Evolutionary conservation across 225 moss, liverwort and hornwort species (phyloP).

Genomic region (Polytrichum formosum): DNA sequence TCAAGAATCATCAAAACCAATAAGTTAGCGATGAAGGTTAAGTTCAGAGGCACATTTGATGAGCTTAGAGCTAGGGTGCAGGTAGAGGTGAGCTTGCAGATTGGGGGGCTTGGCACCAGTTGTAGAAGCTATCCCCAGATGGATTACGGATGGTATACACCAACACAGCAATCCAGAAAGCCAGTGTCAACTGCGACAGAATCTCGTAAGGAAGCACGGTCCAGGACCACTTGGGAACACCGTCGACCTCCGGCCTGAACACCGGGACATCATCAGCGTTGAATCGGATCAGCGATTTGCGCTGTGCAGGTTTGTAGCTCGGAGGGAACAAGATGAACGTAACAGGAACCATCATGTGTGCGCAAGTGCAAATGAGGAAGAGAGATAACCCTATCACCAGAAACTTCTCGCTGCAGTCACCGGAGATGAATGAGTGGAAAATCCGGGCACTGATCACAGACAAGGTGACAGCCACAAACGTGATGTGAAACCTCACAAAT

Average conservation of each 20-base stretch:
- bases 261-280: constrained; percentile 14
- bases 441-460: neutral
- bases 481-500: constrained; percentile 31
- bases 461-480: constrained; percentile 1
- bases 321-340: constrained; percentile 11
- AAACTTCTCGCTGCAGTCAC: constrained; percentile 16
- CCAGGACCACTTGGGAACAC: constrained; percentile 17
- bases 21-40: too few relatives aligned
- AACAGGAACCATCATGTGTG: constrained; percentile 22
- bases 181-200: constrained; percentile 3
- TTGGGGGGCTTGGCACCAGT: too few relatives aligned
- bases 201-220: constrained; percentile 11
- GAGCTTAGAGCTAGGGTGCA: too few relatives aligned
- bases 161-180: constrained; percentile 16
- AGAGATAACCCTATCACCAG: constrained; percentile 13
- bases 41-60: too few relatives aligned
- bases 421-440: neutral
- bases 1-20: too few relatives aligned
- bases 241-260: constrained; percentile 10
- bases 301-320: constrained; percentile 12
- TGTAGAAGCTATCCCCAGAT: neutral
- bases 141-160: neutral
- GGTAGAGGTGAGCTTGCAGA: too few relatives aligned
- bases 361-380: constrained; percentile 11
- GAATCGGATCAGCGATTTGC: constrained; percentile 13